phyloP scores from a whole-genome alignment of 495 filamentous ascomycete genomes.

The Neurospora sp. region DNA sequence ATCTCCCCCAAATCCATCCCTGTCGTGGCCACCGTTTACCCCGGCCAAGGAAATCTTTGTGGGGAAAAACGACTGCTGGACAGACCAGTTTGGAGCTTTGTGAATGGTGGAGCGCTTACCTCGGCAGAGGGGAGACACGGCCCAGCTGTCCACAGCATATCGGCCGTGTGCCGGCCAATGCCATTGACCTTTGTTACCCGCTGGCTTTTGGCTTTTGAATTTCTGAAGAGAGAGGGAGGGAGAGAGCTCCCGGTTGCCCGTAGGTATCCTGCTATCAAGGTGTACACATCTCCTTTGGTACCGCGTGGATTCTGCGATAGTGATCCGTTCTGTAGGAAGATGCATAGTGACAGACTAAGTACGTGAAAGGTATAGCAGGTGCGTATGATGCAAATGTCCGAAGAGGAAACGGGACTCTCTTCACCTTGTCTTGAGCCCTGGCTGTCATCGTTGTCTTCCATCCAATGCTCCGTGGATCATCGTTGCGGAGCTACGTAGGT shows the following conservation, averaged over 20 bases:
- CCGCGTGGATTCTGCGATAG: not conserved
- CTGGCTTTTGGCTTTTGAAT: not conserved
- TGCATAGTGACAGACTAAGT: not conserved
- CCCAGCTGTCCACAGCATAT: not conserved
- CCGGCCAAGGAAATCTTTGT: not conserved
- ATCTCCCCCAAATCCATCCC: not conserved
- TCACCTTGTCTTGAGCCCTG: not conserved
- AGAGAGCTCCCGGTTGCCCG: not conserved
- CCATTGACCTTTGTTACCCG: not conserved
- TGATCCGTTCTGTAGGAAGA: not conserved
- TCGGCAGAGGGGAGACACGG: not conserved
- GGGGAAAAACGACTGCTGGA: not conserved
- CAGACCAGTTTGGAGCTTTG: not conserved
- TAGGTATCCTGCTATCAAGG: not conserved
- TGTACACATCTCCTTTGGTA: not conserved
- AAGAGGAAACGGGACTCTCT: not conserved
- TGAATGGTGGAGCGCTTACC: not conserved
- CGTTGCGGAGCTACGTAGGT: not conserved
- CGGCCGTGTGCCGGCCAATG: not conserved
- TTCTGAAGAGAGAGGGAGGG: not conserved
- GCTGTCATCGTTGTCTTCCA: not conserved
- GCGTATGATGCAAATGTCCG: not conserved
- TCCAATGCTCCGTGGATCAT: not conserved
- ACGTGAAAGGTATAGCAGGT: not conserved
- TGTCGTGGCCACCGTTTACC: not conserved